phyloP scores from a whole-genome alignment of 345 rosid species.

The Excoecaria cochinchinensis region DNA sequence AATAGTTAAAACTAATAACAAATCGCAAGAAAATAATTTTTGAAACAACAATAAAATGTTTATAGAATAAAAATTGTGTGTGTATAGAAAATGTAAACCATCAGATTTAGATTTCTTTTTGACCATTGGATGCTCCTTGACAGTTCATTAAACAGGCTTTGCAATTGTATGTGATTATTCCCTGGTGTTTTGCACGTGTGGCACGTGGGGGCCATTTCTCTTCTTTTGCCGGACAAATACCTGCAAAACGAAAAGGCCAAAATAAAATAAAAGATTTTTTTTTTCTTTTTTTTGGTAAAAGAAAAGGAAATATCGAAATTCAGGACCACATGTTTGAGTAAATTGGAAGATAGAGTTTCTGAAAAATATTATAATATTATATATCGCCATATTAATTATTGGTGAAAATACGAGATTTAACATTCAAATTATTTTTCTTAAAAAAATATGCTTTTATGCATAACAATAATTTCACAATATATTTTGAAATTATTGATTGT shows the following conservation, averaged over 20 bases:
- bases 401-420: neutral
- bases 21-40: too few species aligned
- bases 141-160: constrained; percentile 7
- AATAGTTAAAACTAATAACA: too few species aligned
- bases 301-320: too few species aligned
- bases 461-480: neutral
- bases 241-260: constrained; percentile 1
- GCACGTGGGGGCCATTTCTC: constrained; percentile 11
- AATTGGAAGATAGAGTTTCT: too few species aligned
- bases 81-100: too few species aligned
- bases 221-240: constrained; percentile 5
- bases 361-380: neutral
- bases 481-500: neutral
- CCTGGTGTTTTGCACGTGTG: constrained; percentile 7
- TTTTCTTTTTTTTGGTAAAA: too few species aligned
- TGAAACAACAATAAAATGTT: too few species aligned
- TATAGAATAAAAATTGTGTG: too few species aligned
- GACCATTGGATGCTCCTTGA: constrained; percentile 4
- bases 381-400: neutral
- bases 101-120: neutral
- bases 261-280: too few species aligned
- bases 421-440: neutral
- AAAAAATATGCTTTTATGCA: neutral
- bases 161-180: constrained; percentile 3
- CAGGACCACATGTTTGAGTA: too few species aligned